Base-by-base conservation (phyloP, 495 filamentous ascomycete species). In the Neurospora africana region DNA sequence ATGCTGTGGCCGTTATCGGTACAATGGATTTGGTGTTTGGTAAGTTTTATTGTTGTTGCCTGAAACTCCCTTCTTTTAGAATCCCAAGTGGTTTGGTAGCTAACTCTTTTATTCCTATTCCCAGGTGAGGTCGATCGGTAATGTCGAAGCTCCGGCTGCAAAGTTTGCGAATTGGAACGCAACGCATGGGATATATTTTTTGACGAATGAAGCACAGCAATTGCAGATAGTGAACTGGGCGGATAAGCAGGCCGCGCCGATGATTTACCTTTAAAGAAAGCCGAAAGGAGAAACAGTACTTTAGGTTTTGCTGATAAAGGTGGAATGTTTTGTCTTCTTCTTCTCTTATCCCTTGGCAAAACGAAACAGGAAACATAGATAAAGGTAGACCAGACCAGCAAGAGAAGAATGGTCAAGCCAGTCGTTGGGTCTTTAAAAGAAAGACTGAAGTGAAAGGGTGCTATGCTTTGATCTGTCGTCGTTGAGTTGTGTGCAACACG, bases 1-100 rank as follows among this genome's bases (percentile, higher is more conserved):
- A 99, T 86, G 95, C 96, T 17, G 95, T 99, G 72, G 94, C 94
- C 21, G 94, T 98, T 75, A 98, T 98, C 77, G 94, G 93, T 80
- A 95, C 93, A 37, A 94, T 96, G 92, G 93, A 96, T 89, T 83
- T 96, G 80, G 92, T 86, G 82, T 86, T 86, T 70, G 84, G 84
- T 86, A 80, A 78, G 83, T 81, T 61, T 61, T 33, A 33, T 61
- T 17, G 15, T 61, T 0, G 6, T 15, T 30, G 6, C 27, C 53
- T 61, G 10, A 61, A 30, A 15, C 27, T n/a, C 41, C 2, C 5
- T 15, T 33, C 21, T 33, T 23, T 5, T 5, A 17, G 7, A 61
- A 27, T 15, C 7, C 23, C n/a, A 17, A 5, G 44, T 68, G 69
- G 68, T 73, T 40, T 33, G 71, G 78, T 76, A 53, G 68, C 69